Percentiles rank a stretch among this genome's conserved stretches.
These are phyloP conservation scores for Pseudoscleropodium purum DNA, from an alignment of 225 moss, liverwort and hornwort genomes.

Conservation along the genomic window DNA sequence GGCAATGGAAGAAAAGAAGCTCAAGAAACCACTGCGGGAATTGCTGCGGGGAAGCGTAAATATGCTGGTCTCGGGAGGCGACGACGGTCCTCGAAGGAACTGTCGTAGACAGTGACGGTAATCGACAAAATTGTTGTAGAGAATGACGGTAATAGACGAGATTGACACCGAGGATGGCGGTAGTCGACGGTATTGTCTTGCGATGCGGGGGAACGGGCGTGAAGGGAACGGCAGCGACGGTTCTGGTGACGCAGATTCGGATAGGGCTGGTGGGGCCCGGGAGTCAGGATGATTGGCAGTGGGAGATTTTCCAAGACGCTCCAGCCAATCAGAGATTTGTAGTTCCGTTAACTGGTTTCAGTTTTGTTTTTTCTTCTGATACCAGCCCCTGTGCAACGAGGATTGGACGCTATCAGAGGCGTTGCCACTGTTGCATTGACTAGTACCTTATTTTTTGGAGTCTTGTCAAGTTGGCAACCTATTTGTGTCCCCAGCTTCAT, in stretches of 20 bases:
- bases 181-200: not conserved
- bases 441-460: not conserved
- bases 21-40: not conserved
- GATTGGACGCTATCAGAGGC: not conserved
- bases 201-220: not conserved
- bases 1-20: not conserved
- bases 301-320: not conserved
- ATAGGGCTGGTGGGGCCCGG: not conserved
- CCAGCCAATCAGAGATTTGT: not conserved
- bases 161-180: not conserved
- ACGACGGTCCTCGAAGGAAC: not conserved
- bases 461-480: not conserved
- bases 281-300: not conserved
- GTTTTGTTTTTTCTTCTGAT: not conserved
- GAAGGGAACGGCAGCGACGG: not conserved
- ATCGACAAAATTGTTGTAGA: fast-evolving
- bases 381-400: not conserved
- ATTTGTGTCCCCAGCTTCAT: fast-evolving
- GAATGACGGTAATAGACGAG: not conserved
- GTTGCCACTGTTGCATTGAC: not conserved
- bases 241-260: not conserved
- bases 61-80: not conserved
- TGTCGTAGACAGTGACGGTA: not conserved
- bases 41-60: not conserved
- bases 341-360: not conserved